Percentiles rank a stretch among this genome's conserved stretches.
These are phyloP conservation scores for Tulasnella sp. DNA, from an alignment of 768 basidiomycete genomes.

Conservation along the genomic window DNA sequence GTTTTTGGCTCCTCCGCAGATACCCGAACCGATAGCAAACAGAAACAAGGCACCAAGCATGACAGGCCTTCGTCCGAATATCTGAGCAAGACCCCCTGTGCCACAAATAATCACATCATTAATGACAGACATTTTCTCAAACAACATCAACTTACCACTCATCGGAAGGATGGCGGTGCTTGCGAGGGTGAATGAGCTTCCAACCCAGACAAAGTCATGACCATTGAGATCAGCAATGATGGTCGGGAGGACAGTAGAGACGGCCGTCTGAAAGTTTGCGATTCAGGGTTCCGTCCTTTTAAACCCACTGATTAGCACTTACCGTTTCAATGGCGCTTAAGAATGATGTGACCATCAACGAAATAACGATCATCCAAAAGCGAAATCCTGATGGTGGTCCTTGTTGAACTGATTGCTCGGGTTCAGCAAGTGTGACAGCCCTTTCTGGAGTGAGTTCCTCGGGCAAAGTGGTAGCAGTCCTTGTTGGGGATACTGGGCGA, in stretches of 20 bases:
- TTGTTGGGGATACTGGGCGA: no score
- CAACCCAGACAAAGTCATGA: constrained; percentile 19
- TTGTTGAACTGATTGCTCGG: no score
- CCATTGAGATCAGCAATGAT: constrained; percentile 14
- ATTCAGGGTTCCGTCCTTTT: not conserved
- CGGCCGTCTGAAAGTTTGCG: not conserved
- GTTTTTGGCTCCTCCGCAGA: constrained; percentile 29
- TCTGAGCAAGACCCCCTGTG: constrained; percentile 25
- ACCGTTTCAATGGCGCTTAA: constrained; percentile 5
- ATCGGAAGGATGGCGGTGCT: constrained; percentile 27
- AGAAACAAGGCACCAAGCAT: constrained; percentile 23
- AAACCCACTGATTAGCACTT: not conserved
- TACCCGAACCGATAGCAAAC: constrained; percentile 30
- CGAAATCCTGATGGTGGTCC: no score
- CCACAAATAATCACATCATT: not conserved
- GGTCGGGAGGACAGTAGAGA: constrained; percentile 13
- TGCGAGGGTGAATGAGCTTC: constrained; percentile 19
- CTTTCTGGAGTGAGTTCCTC: no score
- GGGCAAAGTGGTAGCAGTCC: no score
- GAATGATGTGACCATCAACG: constrained; percentile 8
- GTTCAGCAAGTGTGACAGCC: no score
- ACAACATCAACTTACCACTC: constrained; percentile 15
- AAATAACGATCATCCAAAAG: constrained; percentile 5
- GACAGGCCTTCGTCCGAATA: constrained; percentile 29
- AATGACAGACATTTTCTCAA: not conserved